phyloP scores from a whole-genome alignment of 805 yeast species.

The Candida piceae region DNA sequence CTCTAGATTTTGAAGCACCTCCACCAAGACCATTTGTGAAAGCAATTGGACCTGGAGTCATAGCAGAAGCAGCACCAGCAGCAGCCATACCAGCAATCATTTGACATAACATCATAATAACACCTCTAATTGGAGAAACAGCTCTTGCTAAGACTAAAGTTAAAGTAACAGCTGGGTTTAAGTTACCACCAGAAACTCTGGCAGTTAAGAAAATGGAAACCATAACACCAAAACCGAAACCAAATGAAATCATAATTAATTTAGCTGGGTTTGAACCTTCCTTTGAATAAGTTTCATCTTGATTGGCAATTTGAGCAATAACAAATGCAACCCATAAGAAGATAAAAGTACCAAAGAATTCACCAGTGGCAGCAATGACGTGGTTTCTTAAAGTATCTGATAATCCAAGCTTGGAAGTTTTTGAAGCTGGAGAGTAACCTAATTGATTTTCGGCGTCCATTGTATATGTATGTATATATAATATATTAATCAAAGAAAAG shows the following conservation, averaged over 20 bases:
- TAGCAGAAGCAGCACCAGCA: constrained; percentile 80
- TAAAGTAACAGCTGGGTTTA: constrained; percentile 84
- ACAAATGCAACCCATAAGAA: constrained; percentile 78
- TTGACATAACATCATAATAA: constrained; percentile 61
- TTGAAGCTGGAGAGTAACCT: constrained; percentile 37
- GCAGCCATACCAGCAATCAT: constrained; percentile 87
- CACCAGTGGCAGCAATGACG: constrained; percentile 66
- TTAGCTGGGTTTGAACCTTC: constrained; percentile 51
- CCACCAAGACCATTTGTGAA: constrained; percentile 71
- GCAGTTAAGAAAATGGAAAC: constrained; percentile 63
- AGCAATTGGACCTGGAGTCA: constrained; percentile 75
- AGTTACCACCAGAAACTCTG: constrained; percentile 83
- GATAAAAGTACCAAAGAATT: constrained; percentile 80
- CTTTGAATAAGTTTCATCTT: constrained; percentile 27
- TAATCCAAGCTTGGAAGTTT: constrained; percentile 32
- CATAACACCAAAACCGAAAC: constrained; percentile 84
- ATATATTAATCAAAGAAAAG: background rate
- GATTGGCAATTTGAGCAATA: constrained; percentile 77
- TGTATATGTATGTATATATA: background rate
- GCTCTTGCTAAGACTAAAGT: constrained; percentile 69
- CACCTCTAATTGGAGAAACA: constrained; percentile 66
- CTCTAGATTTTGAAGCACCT: constrained; percentile 67
- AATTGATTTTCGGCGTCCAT: constrained; percentile 37
- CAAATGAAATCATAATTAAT: constrained; percentile 74
- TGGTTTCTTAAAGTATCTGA: constrained; percentile 51